Evolutionary conservation across 192 early-diverging fungal genomes (phyloP), one percentile per base, ranked within the genome.

Genomic region (Hyaloraphidium curvatum): DNA sequence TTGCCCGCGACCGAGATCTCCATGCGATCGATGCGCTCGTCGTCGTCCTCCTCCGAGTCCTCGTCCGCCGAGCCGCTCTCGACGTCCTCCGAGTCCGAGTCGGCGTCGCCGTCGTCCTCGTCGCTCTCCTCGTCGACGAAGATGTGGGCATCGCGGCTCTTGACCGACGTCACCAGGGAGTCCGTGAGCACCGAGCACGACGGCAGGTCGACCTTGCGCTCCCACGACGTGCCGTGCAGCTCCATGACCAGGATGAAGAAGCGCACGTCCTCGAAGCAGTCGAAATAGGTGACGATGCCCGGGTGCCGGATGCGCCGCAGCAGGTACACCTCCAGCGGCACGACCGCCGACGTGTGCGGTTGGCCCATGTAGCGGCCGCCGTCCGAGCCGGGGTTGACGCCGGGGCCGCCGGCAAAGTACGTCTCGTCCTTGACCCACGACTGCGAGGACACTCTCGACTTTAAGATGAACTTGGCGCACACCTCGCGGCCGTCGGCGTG

Each of bases 241-340:
- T 78, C 74, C 72, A 74, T 71, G 1, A 78, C 72, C 28, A 78
- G 48, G 41, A 73, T 75, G 50, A 74, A 72, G 52, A 19, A 57
- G 23, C 21, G 17, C 50, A 17, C 33, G 25, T 57, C 56, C 16
- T 29, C 33, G 31, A 62, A 78, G 5, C 51, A 50, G 39, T 75
- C 71, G 54, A 75, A 39, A 53, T 67, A 84, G 2, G 64, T 57
- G 48, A 86, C 76, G 31, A 86, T 78, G 57, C 78, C 80, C 14
- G 55, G 33, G 57, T 86, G 81, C 16, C 62, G 43, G 1, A 78
- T 64, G 55, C 75, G 54, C 26, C 64, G 54, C 7, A 77, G 56
- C 9, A 69, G 58, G 52, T 73, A 73, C 41, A 72, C 64, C 60
- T 77, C 75, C 61, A 75, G 67, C 2, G 75, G 75, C 21, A 75